Evolutionary conservation across 2,329 filamentous ascomycete species (phyloP), one percentile per base, ranked within the genome.

Genomic region (Cordyceps cicadae): DNA sequence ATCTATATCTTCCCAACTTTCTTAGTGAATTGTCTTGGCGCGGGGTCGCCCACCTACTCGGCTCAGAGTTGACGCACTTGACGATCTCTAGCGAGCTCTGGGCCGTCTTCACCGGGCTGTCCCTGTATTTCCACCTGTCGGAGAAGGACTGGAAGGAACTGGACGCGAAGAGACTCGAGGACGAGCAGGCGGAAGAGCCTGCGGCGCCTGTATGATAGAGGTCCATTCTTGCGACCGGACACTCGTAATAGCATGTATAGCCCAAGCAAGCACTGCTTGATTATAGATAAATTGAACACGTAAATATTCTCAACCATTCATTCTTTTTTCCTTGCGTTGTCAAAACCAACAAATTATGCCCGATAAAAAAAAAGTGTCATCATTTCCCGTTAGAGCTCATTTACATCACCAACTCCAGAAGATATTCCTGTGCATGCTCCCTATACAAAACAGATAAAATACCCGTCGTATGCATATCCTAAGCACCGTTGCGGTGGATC

Each of bases 401-500:
- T 41, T 54, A 43, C 43, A 60, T 32, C 39, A 21, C 58, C 34
- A 54, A 60, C 58, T 60, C 58, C 58, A 43, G 26, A 45, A 55
- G 29, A 54, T 59, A 60, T 45, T 50, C 54, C 41, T 41, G 54
- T 51, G 41, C 34, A 62, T 24, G n/a, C 46, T 24, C 37, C 34
- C 53, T 11, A 41, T 49, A 21, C 26, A 32, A 34, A 51, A n/a
- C 14, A 61, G 51, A 7, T 29, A 5, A 39, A 39, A 53, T 3
- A 19, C n/a, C 15, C 26, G 11, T n/a, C 2, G 34, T 12, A 53
- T 60, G 24, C 49, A 60, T 45, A 29, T 4, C 62, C 75, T 70
- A 90, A 59, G 86, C 85, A 56, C 87, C 87, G 69, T 87, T 89
- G 63, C 89, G 78, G 68, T 90, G 89, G 32, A 92, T 86, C 74